phyloP scores from a whole-genome alignment of 2,329 filamentous ascomycete genomes.

The Calonectria hongkongensis region DNA sequence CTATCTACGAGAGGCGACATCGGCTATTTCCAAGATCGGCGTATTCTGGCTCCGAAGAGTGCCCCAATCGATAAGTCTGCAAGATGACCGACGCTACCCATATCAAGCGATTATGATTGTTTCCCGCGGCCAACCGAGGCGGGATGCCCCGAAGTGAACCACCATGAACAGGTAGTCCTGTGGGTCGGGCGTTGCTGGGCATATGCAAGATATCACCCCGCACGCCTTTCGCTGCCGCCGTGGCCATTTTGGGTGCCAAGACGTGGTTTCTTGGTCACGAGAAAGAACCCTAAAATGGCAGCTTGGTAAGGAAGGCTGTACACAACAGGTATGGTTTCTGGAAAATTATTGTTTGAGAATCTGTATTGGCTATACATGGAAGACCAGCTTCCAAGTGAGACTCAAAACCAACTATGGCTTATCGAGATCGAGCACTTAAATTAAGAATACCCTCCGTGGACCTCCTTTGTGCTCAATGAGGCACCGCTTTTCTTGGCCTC shows the following conservation, averaged over 20 bases:
- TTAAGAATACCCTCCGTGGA: conserved; percentile 38
- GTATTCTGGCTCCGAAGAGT: conserved; percentile 10
- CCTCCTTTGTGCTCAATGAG: conserved; percentile 23
- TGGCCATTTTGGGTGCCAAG: neutral
- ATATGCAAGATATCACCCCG: conserved; percentile 28
- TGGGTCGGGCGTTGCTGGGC: conserved; percentile 30
- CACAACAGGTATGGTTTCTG: neutral
- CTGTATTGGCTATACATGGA: neutral
- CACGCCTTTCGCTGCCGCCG: neutral
- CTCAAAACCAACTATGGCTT: neutral
- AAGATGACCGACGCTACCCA: conserved; percentile 7
- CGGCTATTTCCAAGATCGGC: conserved; percentile 21
- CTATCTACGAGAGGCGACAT: conserved; percentile 29
- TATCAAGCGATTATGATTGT: neutral
- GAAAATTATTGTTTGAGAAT: neutral
- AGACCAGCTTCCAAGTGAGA: neutral
- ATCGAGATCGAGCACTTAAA: neutral
- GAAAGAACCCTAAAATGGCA: neutral
- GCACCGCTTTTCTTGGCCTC: conserved; percentile 32
- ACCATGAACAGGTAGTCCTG: conserved; percentile 10
- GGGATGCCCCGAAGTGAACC: conserved; percentile 16
- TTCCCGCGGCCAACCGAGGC: conserved; percentile 32
- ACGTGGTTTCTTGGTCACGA: neutral
- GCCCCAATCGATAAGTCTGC: neutral
- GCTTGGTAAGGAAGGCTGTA: neutral